Percentiles rank a stretch among this genome's conserved stretches.
These are phyloP conservation scores for Nadsonia commutata DNA, from an alignment of 1,139 yeast genomes.

Conservation along the genomic window DNA sequence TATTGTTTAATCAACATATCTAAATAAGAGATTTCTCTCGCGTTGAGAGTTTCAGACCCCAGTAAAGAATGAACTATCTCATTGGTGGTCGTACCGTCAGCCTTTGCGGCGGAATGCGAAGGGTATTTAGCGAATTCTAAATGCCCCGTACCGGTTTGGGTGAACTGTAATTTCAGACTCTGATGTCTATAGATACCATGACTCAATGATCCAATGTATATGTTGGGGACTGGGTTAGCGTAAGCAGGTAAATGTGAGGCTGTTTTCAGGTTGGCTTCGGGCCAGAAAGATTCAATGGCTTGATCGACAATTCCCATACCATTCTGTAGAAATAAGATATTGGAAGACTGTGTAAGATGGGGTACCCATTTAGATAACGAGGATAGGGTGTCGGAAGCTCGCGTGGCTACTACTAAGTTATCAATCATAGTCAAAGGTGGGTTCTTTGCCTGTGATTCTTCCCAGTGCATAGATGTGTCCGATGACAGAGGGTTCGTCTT, in stretches of 20 bases:
- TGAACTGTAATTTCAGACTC: constrained; percentile 22
- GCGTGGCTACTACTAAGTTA: constrained; percentile 49
- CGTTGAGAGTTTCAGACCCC: constrained; percentile 17
- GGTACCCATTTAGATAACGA: constrained; percentile 35
- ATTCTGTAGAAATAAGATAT: constrained; percentile 57
- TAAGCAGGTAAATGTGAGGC: too few relatives aligned
- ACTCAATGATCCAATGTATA: constrained; percentile 28
- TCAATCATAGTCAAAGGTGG: constrained; percentile 27
- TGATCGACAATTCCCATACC: constrained; percentile 57
- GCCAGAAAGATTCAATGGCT: constrained; percentile 41
- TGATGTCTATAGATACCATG: not conserved
- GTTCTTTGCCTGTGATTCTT: constrained; percentile 6
- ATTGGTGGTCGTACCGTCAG: not conserved
- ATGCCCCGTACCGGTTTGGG: constrained; percentile 57
- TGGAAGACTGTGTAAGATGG: constrained; percentile 31
- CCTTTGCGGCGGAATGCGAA: not conserved
- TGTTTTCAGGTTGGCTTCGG: constrained; percentile 41
- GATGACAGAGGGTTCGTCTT: constrained; percentile 7
- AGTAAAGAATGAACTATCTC: constrained; percentile 3
- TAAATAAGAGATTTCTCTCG: constrained; percentile 33
- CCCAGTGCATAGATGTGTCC: constrained; percentile 6
- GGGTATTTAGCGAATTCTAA: constrained; percentile 28
- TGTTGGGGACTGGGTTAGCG: too few relatives aligned
- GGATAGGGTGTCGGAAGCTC: constrained; percentile 38
- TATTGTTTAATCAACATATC: constrained; percentile 48